phyloP scores from a whole-genome alignment of 1,284 basidiomycete species.

The Vanrija sp. region DNA sequence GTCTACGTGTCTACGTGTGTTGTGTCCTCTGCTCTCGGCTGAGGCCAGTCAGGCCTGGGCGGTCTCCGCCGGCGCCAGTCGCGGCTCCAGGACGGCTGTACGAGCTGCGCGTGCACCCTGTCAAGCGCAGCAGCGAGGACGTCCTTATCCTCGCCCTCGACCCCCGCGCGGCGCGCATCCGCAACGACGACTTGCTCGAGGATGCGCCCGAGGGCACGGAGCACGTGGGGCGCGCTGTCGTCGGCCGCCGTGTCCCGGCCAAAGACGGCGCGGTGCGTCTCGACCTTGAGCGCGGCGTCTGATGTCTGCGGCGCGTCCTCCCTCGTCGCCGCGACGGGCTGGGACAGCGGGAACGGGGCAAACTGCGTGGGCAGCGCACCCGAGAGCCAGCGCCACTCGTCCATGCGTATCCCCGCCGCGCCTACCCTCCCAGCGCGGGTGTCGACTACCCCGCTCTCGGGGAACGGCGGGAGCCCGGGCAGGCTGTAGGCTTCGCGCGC shows the following conservation, averaged over 20 bases:
- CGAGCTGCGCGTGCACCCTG: neutral
- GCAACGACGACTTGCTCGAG: neutral
- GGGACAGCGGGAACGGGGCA: neutral
- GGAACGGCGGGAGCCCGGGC: neutral
- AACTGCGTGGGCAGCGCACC: neutral
- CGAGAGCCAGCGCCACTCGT: constrained; percentile 1
- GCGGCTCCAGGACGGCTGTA: no score
- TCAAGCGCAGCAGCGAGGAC: neutral
- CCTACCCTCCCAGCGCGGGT: neutral
- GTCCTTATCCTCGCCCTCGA: neutral
- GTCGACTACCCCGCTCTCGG: neutral
- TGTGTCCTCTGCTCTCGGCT: neutral
- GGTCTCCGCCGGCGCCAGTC: neutral
- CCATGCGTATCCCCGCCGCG: neutral
- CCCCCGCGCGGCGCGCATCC: neutral
- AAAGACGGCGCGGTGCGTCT: neutral
- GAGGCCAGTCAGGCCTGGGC: neutral
- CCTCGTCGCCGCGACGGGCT: neutral
- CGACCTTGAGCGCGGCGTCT: neutral
- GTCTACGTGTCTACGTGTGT: no score
- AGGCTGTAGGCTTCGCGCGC: neutral
- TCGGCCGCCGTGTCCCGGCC: neutral
- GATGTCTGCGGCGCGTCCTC: neutral
- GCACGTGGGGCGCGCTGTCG: neutral
- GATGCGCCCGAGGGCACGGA: neutral